Conservation (phyloP, 2,329 filamentous ascomycete species). For the Raffaelea arxii region DNA sequence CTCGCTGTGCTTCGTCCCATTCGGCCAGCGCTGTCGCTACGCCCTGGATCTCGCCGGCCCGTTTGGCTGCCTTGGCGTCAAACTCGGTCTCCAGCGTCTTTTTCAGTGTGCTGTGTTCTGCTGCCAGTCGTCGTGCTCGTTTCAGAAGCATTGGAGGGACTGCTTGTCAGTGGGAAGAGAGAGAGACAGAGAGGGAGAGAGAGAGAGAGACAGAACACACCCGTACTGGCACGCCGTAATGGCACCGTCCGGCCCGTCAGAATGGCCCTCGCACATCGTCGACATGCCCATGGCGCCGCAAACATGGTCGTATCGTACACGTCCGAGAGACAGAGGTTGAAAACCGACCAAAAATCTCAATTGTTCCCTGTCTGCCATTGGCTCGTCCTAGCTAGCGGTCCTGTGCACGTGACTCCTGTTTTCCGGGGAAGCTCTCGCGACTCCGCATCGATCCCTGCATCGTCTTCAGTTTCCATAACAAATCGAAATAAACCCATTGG, state of each 20-base stretch:
- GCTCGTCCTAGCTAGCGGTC: too few relatives aligned
- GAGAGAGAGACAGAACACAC: slow-evolving; percentile 18
- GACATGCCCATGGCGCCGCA: slow-evolving; percentile 41
- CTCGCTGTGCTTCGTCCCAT: slow-evolving; percentile 45
- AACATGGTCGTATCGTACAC: slow-evolving; percentile 26
- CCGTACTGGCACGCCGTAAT: slow-evolving; percentile 34
- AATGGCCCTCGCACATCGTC: slow-evolving; percentile 33
- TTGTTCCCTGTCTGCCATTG: too few relatives aligned
- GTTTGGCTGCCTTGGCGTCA: slow-evolving; percentile 46
- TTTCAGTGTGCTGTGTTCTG: slow-evolving; percentile 48
- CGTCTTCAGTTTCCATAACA: too few relatives aligned
- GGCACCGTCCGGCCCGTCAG: slow-evolving; percentile 19
- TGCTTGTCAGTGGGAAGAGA: slow-evolving; percentile 3
- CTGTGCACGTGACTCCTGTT: too few relatives aligned
- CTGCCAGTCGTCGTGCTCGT: slow-evolving; percentile 46
- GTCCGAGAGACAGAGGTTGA: too few relatives aligned
- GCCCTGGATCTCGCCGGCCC: slow-evolving; percentile 49
- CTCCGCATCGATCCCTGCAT: too few relatives aligned
- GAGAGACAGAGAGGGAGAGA: not conserved
- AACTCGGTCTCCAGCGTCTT: slow-evolving; percentile 41
- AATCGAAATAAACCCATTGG: too few relatives aligned
- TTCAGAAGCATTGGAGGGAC: slow-evolving; percentile 48
- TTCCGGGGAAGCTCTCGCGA: too few relatives aligned
- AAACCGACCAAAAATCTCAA: too few relatives aligned
- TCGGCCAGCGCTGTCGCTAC: slow-evolving; percentile 48